Conservation (phyloP, 805 yeast species). For the Barnettozyma vustinii region DNA sequence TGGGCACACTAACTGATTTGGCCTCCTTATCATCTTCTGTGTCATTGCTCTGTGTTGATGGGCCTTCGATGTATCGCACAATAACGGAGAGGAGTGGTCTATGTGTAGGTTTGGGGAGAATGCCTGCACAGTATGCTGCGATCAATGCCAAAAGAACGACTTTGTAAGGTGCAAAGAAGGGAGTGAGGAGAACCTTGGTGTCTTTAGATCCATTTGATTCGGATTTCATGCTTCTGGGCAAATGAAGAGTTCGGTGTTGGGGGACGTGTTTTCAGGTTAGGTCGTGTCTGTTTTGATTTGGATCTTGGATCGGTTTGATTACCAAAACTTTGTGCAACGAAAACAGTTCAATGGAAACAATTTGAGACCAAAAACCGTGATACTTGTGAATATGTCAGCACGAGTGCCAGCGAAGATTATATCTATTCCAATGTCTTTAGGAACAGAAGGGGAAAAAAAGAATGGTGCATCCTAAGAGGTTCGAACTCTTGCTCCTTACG, state of each 20-base stretch:
- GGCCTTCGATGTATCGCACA: conserved; percentile 39
- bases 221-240: not conserved
- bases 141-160: conserved; percentile 45
- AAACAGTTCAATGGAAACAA: too few species aligned
- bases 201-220: not conserved
- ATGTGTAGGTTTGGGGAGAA: conserved; percentile 32
- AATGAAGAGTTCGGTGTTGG: not conserved
- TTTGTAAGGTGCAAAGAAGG: conserved; percentile 48
- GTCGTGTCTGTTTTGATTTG: not conserved
- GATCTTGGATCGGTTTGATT: not conserved
- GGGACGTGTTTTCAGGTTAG: not conserved
- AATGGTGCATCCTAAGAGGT: conserved; percentile 4
- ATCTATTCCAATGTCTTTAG: not conserved
- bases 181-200: conserved; percentile 27
- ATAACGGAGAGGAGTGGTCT: conserved; percentile 37
- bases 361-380: too few species aligned
- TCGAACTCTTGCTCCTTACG: conserved; percentile 4
- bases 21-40: conserved; percentile 10
- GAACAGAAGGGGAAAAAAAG: not conserved
- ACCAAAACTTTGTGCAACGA: not conserved
- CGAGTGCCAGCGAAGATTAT: too few species aligned
- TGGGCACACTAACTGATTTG: conserved; percentile 28
- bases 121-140: conserved; percentile 39
- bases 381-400: too few species aligned
- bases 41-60: conserved; percentile 13